Percentiles rank a stretch among this genome's conserved stretches.
Conservation (phyloP, 306 rosid genomes). For the Sesbania bispinosa region DNA sequence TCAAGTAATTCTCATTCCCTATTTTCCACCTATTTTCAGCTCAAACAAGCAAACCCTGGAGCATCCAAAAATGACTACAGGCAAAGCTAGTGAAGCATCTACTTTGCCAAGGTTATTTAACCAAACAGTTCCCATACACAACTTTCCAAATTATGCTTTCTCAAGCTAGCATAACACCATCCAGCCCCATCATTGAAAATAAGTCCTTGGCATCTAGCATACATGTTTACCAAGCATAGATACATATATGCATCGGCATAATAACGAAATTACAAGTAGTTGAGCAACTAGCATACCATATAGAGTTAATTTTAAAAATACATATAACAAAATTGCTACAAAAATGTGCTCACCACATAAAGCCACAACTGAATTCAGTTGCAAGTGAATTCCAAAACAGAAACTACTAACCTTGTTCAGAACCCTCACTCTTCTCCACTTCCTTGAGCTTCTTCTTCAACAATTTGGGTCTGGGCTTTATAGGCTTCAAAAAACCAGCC, state of each 20-base stretch:
- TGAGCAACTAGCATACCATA: neutral
- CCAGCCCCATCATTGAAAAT: neutral
- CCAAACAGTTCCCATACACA: neutral
- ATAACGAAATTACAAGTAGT: neutral
- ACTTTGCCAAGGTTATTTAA: neutral
- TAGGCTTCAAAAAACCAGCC: conserved; percentile 60
- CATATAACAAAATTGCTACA: no score
- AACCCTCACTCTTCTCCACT: conserved; percentile 17
- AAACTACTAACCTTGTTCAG: conserved; percentile 2
- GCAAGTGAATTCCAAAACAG: neutral
- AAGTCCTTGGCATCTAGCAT: neutral
- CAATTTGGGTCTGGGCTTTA: conserved; percentile 64
- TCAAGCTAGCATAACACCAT: neutral
- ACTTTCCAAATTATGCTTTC: no score
- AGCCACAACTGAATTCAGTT: neutral
- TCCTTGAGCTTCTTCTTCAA: conserved; percentile 38
- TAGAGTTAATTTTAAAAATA: neutral
- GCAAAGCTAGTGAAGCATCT: no score
- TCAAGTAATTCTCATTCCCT: no score
- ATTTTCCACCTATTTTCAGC: neutral
- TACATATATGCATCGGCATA: neutral
- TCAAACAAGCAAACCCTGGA: neutral
- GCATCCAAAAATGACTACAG: neutral
- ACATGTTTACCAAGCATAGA: no score
- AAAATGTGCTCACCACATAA: neutral